A percentile compares a stretch with the other conserved stretches of the same genome.
phyloP scores from a whole-genome alignment of 495 filamentous ascomycete species.

The Parathielavia appendiculata region DNA sequence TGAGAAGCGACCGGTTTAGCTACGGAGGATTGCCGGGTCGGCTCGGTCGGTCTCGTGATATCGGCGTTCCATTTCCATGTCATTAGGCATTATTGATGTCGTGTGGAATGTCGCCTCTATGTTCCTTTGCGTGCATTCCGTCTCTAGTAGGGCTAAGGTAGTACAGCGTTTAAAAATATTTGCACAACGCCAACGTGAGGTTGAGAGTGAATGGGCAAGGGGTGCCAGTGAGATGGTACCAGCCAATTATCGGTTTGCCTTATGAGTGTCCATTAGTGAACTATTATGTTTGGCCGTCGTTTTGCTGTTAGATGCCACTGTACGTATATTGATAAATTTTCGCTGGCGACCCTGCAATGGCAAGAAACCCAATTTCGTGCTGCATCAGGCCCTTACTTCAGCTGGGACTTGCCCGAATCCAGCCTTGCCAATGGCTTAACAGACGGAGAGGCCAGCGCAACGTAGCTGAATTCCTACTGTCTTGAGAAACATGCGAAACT shows the following conservation, averaged over 20 bases:
- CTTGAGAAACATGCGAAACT: too few relatives aligned
- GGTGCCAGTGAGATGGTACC: background rate
- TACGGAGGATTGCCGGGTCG: background rate
- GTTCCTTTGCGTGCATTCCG: background rate
- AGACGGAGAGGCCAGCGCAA: too few relatives aligned
- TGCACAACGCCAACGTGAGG: too few relatives aligned
- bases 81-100: background rate
- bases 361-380: too few relatives aligned
- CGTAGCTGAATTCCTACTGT: too few relatives aligned
- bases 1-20: background rate
- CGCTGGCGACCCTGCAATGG: too few relatives aligned
- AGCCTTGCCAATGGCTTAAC: too few relatives aligned
- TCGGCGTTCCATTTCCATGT: background rate
- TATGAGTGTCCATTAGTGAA: background rate
- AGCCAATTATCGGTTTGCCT: conserved; percentile 1
- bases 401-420: too few relatives aligned
- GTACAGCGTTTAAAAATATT: background rate
- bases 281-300: background rate
- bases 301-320: background rate
- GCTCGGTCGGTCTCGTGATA: background rate
- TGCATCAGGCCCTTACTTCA: too few relatives aligned
- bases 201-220: background rate
- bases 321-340: too few relatives aligned
- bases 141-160: background rate
- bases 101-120: background rate